Conservation (phyloP, 345 rosid species). For the Nephelium lappaceum region DNA sequence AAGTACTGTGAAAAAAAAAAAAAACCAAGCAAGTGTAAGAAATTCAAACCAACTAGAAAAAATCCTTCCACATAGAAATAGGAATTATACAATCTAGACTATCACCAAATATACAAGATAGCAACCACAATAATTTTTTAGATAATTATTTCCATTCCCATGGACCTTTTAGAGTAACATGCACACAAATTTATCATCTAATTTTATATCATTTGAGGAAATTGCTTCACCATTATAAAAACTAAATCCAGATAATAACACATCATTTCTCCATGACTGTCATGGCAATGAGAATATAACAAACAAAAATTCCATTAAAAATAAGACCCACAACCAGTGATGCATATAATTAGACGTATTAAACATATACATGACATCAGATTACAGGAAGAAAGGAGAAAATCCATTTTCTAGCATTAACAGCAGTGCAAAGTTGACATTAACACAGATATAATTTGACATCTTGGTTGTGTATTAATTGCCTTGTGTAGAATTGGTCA, state of each 20-base stretch:
- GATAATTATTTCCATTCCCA: too few relatives aligned
- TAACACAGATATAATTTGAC: not conserved
- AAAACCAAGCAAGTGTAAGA: not conserved
- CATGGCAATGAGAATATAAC: not conserved
- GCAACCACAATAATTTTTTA: not conserved
- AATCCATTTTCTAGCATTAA: not conserved
- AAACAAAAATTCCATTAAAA: not conserved
- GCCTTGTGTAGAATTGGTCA: not conserved
- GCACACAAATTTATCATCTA: not conserved
- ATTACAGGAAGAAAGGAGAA: not conserved
- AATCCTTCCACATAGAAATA: not conserved
- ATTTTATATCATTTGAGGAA: not conserved
- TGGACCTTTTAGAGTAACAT: too few relatives aligned
- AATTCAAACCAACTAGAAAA: not conserved
- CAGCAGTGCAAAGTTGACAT: not conserved
- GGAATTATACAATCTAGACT: not conserved
- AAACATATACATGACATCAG: not conserved
- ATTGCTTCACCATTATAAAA: not conserved
- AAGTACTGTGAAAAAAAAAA: not conserved
- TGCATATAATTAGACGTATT: not conserved
- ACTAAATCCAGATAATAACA: not conserved
- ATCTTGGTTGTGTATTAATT: not conserved
- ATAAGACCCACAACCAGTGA: not conserved
- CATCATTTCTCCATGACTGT: not conserved
- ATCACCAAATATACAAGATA: not conserved